A percentile compares a stretch with the other conserved stretches of the same genome.
These are phyloP conservation scores for Neurospora crassa DNA, from an alignment of 2,329 filamentous ascomycete genomes.

Conservation along the genomic window DNA sequence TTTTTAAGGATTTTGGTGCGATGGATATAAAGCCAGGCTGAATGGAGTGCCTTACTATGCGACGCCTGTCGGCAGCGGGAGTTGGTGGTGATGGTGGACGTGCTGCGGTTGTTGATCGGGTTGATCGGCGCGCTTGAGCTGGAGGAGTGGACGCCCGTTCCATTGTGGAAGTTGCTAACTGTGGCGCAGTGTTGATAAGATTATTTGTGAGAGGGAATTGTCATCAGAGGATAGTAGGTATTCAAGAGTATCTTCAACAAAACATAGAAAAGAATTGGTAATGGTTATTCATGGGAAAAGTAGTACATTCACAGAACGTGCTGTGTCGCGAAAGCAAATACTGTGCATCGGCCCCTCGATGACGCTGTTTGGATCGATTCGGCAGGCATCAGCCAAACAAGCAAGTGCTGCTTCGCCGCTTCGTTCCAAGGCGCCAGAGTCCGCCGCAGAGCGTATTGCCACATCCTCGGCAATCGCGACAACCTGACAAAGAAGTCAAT, in stretches of 20 bases:
- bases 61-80: slow-evolving; percentile 39
- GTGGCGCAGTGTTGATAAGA: neutral
- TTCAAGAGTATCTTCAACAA: neutral
- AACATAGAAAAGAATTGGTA: neutral
- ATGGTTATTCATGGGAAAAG: neutral
- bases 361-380: neutral
- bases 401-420: neutral
- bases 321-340: neutral
- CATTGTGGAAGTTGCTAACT: slow-evolving; percentile 24
- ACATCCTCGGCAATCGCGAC: neutral
- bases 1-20: neutral
- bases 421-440: neutral
- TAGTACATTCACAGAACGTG: neutral
- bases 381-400: neutral
- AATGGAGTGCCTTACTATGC: slow-evolving; percentile 36
- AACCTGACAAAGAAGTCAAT: neutral
- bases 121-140: slow-evolving; percentile 15
- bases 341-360: neutral
- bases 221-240: neutral
- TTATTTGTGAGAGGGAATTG: neutral
- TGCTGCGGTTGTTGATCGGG: slow-evolving; percentile 16
- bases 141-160: slow-evolving; percentile 39
- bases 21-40: neutral
- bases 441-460: neutral
- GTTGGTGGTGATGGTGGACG: slow-evolving; percentile 37